Conservation (phyloP, 1,284 basidiomycete species). For the Kwoniella shivajii region DNA sequence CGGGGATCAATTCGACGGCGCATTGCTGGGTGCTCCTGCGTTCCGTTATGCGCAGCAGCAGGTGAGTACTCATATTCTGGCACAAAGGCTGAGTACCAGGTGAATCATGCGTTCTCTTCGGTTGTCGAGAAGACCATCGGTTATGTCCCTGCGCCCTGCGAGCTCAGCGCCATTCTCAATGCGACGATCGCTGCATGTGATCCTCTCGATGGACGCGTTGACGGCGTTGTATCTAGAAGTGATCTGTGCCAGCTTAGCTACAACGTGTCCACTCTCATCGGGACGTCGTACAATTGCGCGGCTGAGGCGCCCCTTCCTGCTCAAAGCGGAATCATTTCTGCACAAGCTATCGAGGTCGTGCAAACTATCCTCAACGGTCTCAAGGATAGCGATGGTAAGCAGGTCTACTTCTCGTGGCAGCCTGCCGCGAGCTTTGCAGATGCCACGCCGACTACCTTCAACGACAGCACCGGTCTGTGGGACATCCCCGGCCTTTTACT, state of each 20-base stretch:
- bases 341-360: conserved; percentile 8
- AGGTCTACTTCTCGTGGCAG: conserved; percentile 11
- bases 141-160: conserved; percentile 11
- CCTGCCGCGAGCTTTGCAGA: conserved; percentile 3
- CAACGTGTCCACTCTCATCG: background rate
- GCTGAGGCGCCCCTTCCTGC: background rate
- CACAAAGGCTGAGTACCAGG: too few species aligned
- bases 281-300: conserved; percentile 1
- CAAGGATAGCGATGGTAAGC: conserved; percentile 1
- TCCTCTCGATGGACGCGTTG: conserved; percentile 15
- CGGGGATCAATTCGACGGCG: conserved; percentile 46
- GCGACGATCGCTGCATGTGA: conserved; percentile 18
- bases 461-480: conserved; percentile 2
- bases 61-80: too few species aligned
- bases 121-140: background rate
- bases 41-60: conserved; percentile 9
- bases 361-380: conserved; percentile 9
- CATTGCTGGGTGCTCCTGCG: conserved; percentile 46
- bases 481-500: background rate
- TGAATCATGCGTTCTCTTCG: background rate
- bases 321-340: conserved; percentile 7
- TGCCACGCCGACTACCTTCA: conserved; percentile 7
- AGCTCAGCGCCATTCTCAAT: conserved; percentile 5
- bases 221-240: conserved; percentile 18
- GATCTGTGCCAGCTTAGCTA: conserved; percentile 18